phyloP scores from a whole-genome alignment of 1,139 yeast genomes.

The Candida sp. region DNA sequence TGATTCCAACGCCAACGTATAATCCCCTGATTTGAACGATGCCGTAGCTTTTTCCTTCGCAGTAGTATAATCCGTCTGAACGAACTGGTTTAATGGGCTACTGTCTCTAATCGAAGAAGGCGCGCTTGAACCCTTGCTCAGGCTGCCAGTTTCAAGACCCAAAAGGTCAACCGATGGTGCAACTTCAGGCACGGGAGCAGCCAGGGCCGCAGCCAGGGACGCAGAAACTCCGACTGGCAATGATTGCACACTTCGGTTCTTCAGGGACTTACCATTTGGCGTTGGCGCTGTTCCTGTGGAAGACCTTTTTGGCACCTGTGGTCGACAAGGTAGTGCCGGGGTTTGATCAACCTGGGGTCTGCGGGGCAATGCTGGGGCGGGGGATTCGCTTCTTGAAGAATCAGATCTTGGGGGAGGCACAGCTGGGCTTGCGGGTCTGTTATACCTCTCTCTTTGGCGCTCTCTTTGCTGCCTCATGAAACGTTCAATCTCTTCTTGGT shows the following conservation, averaged over 20 bases:
- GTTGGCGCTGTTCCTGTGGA: conserved; percentile 2
- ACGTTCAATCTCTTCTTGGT: conserved; percentile 43
- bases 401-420: neutral
- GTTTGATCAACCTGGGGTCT: neutral
- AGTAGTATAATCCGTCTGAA: conserved; percentile 56
- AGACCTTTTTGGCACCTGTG: neutral
- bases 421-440: neutral
- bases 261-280: neutral
- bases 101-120: conserved; percentile 14
- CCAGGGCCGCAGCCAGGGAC: neutral
- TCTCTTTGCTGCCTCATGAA: conserved; percentile 43
- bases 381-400: neutral
- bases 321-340: conserved; percentile 7
- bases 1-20: conserved; percentile 61
- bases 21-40: conserved; percentile 83
- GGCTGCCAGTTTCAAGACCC: conserved; percentile 15
- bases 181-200: conserved; percentile 1
- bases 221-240: neutral
- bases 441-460: conserved; percentile 39
- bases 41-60: conserved; percentile 63
- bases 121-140: neutral
- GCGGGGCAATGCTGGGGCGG: conserved; percentile 1
- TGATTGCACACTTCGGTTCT: neutral
- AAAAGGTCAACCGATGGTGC: conserved; percentile 29
- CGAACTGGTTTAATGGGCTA: conserved; percentile 40